These are phyloP conservation scores for Akanthomyces uredinophilus DNA, from an alignment of 2,329 filamentous ascomycete species.

Conservation along the genomic window DNA sequence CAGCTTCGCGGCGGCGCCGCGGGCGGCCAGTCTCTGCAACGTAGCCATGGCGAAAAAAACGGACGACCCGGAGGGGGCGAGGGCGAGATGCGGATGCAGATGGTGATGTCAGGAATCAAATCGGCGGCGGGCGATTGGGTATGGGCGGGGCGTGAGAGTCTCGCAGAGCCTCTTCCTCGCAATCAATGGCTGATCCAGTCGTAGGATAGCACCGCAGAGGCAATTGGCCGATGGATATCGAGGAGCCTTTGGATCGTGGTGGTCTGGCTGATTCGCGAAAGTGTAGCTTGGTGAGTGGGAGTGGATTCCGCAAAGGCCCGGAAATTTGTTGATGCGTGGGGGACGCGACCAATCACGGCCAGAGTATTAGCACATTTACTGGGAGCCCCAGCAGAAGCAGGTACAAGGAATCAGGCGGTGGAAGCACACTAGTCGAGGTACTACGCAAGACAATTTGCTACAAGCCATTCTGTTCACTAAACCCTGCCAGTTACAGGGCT, in stretches of 20 bases:
- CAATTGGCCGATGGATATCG: conserved; percentile 14
- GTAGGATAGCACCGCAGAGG: conserved; percentile 6
- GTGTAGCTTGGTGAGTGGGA: conserved; percentile 12
- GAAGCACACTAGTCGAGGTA: not conserved
- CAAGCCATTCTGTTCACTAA: no score
- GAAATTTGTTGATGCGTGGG: conserved; percentile 15
- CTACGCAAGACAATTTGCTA: not conserved
- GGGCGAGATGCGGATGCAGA: conserved; percentile 24
- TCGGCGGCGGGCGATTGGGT: not conserved
- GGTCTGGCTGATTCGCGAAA: conserved; percentile 14
- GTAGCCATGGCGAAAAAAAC: conserved; percentile 56
- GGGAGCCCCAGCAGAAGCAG: not conserved
- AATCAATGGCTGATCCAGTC: conserved; percentile 13
- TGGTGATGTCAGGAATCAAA: not conserved
- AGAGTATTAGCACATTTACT: conserved; percentile 12
- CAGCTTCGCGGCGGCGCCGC: conserved; percentile 60
- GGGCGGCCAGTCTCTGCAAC: conserved; percentile 67
- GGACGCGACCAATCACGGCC: conserved; percentile 6
- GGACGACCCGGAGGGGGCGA: conserved; percentile 24
- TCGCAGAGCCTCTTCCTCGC: conserved; percentile 21
- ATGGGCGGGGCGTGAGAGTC: not conserved
- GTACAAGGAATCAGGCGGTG: not conserved
- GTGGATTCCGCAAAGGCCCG: conserved; percentile 9
- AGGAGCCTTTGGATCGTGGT: conserved; percentile 5
- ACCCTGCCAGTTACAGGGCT: no score